Evolutionary conservation across 768 basidiomycete species (phyloP), one percentile per base, ranked within the genome.

Genomic region (Trametes cinnabarina): DNA sequence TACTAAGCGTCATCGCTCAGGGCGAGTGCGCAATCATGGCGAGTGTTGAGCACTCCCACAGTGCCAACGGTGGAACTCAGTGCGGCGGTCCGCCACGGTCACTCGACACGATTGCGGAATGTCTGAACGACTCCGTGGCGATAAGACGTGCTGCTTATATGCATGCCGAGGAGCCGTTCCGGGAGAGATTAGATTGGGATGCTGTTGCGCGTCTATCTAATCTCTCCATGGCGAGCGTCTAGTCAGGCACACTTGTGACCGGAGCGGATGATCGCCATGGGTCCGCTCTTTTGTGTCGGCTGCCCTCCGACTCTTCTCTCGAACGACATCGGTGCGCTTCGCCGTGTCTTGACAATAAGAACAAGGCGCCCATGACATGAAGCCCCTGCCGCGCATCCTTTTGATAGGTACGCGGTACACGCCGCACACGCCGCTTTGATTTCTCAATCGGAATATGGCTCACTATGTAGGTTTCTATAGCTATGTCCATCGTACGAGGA

Each of bases 131-230:
- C 19, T 23, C 23, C 19, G 43, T 46, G 48, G 46, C 35, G 54
- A 55, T 55, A 60, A 60, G 59, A 40, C 59, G 59, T 60, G 59
- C 53, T 60, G 53, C 48, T 55, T 47, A 47, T 55, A 55, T 55
- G n/a, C 47, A 55, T 55, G 39, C 46, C 54, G 46, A 35, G 26
- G 46, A 32, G 39, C 52, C 42, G 34, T 11, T 26, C 44, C n/a
- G n/a, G 34, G 10, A 11, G 25, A 37, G 50, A 46, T 51, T 28
- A 51, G 50, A 51, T 51, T 34, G 41, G 42, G 4, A 37, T n/a
- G 26, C n/a, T n/a, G n/a, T n/a, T n/a, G n/a, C n/a, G 51, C 51
- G 51, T 26, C 51, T 22, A 53, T 48, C 51, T 53, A 47, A 47
- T 48, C 46, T 34, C n/a, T 39, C 44, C 44, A 42, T 4, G 44